Conservation (phyloP, 2,329 filamentous ascomycete genomes). For the Fusarium sp. region DNA sequence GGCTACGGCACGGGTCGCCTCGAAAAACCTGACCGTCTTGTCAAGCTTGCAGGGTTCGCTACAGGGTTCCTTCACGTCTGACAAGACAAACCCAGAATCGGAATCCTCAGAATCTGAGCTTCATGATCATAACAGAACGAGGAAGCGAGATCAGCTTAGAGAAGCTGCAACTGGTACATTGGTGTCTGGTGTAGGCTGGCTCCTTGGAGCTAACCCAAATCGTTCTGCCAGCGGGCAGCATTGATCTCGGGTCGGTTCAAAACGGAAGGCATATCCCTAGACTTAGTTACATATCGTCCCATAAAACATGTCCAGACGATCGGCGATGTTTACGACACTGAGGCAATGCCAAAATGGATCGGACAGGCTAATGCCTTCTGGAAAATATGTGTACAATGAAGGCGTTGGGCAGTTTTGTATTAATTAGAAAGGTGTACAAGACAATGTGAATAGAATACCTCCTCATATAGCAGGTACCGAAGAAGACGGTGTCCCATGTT, state of each 20-base stretch:
- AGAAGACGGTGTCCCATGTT: background rate
- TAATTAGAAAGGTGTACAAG: background rate
- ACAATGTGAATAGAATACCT: background rate
- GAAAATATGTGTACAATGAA: background rate
- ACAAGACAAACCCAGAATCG: slow-evolving; percentile 26
- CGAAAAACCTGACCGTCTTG: slow-evolving; percentile 67
- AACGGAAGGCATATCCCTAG: background rate
- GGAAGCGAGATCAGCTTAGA: slow-evolving; percentile 78
- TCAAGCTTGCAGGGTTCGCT: slow-evolving; percentile 59
- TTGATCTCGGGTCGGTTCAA: background rate
- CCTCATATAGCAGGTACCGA: background rate
- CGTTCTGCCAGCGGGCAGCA: slow-evolving; percentile 31
- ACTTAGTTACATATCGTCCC: background rate
- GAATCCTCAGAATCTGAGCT: slow-evolving; percentile 41
- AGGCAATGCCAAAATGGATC: background rate
- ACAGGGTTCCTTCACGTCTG: slow-evolving; percentile 30
- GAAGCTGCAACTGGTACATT: slow-evolving; percentile 75
- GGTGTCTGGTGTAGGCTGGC: slow-evolving; percentile 74
- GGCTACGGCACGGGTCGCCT: slow-evolving; percentile 69
- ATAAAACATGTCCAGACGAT: too few species aligned
- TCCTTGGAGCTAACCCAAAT: slow-evolving; percentile 66
- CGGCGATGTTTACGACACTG: background rate
- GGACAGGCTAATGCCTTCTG: background rate
- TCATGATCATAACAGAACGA: slow-evolving; percentile 55
- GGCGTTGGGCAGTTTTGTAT: background rate